Percentiles rank a stretch among this genome's conserved stretches.
phyloP scores from a whole-genome alignment of 768 basidiomycete genomes.

The Termitomyces sp. region DNA sequence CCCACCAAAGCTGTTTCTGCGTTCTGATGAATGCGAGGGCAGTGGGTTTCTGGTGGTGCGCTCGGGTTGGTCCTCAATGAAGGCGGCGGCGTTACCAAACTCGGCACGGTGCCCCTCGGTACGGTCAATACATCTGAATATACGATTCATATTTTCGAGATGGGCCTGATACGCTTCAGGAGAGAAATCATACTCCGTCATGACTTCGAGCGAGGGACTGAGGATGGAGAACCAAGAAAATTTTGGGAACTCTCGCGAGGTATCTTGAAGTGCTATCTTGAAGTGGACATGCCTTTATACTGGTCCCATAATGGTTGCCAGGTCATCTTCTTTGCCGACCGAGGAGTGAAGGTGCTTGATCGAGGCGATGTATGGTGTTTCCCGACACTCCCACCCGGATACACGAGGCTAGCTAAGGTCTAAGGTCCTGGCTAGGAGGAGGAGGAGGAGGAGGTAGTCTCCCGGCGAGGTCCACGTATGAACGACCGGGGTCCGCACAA shows the following conservation, averaged over 20 bases:
- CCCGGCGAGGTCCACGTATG: too few species aligned
- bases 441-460: too few species aligned
- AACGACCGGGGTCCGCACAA: too few species aligned
- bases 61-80: conserved; percentile 4
- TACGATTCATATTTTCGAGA: conserved; percentile 16
- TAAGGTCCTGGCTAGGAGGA: too few species aligned
- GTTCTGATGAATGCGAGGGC: neutral
- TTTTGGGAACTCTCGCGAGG: neutral
- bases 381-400: too few species aligned
- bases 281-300: conserved; percentile 1
- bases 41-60: neutral
- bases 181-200: conserved; percentile 23
- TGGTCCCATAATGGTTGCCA: conserved; percentile 4
- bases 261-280: neutral
- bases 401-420: too few species aligned
- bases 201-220: conserved; percentile 3
- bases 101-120: conserved; percentile 15
- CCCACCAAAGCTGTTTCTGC: neutral
- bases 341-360: neutral
- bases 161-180: conserved; percentile 17
- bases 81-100: conserved; percentile 17
- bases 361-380: conserved; percentile 2
- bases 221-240: neutral
- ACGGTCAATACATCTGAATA: conserved; percentile 16
- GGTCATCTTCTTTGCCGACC: conserved; percentile 9